Evolutionary conservation across 1,139 yeast species (phyloP).

Genomic region (Taphrina pruni): DNA sequence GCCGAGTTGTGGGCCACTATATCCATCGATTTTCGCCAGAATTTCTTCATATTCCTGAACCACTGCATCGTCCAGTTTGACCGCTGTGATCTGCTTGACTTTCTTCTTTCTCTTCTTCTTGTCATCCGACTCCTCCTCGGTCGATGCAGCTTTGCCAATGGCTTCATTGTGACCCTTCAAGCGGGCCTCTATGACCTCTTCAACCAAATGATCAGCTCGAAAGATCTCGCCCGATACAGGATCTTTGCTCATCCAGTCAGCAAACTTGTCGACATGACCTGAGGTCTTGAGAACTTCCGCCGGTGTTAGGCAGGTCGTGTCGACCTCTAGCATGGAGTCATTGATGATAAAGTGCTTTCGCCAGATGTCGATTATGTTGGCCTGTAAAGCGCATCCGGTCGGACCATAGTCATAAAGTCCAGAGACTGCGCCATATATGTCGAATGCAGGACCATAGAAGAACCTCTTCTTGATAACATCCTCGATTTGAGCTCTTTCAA

Average conservation of each 20-base stretch:
- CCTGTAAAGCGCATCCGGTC: conserved; percentile 98
- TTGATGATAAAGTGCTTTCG: conserved; percentile 96
- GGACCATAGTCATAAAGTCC: conserved; percentile 99
- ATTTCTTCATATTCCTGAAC: conserved; percentile 81
- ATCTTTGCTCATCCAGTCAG: conserved; percentile 99
- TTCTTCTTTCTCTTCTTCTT: conserved; percentile 82
- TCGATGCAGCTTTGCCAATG: conserved; percentile 71
- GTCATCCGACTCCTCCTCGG: conserved; percentile 67
- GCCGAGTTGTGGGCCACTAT: conserved; percentile 89
- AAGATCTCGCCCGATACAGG: conserved; percentile 95
- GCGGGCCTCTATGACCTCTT: conserved; percentile 94
- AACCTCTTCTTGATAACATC: conserved; percentile 92
- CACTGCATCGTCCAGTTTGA: conserved; percentile 79
- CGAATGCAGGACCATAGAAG: conserved; percentile 96
- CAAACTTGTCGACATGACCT: conserved; percentile 98
- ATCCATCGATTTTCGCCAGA: conserved; percentile 91
- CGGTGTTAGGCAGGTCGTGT: conserved; percentile 96
- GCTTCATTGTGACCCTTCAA: conserved; percentile 96
- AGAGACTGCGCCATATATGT: conserved; percentile 96
- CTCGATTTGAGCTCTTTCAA: conserved; percentile 85
- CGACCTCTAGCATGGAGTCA: conserved; percentile 99
- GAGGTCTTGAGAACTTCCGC: conserved; percentile 96
- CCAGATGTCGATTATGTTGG: conserved; percentile 93
- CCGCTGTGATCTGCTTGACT: conserved; percentile 90
- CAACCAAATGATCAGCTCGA: conserved; percentile 97